Evolutionary conservation across 306 rosid genomes (phyloP).

Genomic region (Pueraria montana): DNA sequence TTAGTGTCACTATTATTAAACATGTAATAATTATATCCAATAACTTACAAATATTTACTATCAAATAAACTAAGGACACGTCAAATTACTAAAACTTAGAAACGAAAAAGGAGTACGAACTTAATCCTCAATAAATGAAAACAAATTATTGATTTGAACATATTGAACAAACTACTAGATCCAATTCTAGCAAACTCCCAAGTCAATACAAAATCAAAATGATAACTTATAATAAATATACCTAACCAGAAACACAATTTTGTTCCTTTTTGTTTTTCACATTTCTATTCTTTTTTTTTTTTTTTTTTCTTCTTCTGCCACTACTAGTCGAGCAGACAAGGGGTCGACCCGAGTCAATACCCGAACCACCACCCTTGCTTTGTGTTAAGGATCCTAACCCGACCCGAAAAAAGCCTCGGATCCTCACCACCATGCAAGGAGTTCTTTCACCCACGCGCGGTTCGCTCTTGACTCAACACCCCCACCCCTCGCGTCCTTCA

Average conservation of each 20-base stretch:
- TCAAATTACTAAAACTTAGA: background rate
- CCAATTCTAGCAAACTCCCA: slow-evolving; percentile 28
- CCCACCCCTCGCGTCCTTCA: slow-evolving; percentile 50
- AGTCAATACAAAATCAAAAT: slow-evolving; percentile 7
- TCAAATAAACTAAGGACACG: background rate
- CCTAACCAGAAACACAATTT: background rate
- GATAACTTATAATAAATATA: background rate
- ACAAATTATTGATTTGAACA: slow-evolving; percentile 23
- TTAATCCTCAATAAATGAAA: background rate
- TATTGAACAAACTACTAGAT: slow-evolving; percentile 6
- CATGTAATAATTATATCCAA: background rate
- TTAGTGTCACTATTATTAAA: background rate
- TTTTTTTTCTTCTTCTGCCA: too few species aligned
- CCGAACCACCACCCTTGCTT: slow-evolving; percentile 95
- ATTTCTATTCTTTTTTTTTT: background rate
- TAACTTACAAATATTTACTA: background rate
- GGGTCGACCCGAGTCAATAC: slow-evolving; percentile 94
- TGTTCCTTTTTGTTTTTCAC: background rate
- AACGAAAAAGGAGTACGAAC: background rate
- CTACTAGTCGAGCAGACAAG: slow-evolving; percentile 39
- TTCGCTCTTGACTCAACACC: slow-evolving; percentile 99
- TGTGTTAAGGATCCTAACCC: slow-evolving; percentile 53
- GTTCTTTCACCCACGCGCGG: slow-evolving; percentile 62
- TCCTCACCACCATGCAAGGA: slow-evolving; percentile 69
- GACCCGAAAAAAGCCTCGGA: background rate